Evolutionary conservation across 1,284 basidiomycete species (phyloP), one percentile per base, ranked within the genome.

Genomic region (Leccinum griseonigrum): DNA sequence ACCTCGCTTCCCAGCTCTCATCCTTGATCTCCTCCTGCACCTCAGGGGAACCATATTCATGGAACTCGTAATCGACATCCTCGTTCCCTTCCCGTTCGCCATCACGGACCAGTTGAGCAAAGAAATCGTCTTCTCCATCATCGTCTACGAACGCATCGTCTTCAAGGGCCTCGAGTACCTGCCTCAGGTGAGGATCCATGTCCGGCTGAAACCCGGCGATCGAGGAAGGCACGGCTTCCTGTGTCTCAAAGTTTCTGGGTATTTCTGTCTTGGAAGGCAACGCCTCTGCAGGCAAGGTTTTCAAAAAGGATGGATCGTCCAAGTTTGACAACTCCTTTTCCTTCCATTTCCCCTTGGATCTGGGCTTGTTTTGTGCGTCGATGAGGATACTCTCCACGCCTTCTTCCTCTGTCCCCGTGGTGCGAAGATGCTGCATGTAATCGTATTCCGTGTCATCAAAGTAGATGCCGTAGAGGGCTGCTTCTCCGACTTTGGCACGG

Each of bases 361-460:
- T 77, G 60, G 71, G 65, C 64, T 77, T 76, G 67, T n/a, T 69
- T 60, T 89, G 88, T 16, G 88, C 92, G 66, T 92, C 88, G 53
- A 96, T 81, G 64, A 94, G 81, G 40, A 91, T 75, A 65, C 85
- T 90, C 43, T 92, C 91, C 10, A 92, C 85, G 4, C 89, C 91
- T 48, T 91, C 91, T 70, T 90, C 87, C 64, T 87, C 81, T 4
- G 83, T 66, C 4, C 93, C 94, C 50, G 94, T 85, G 1, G 85
- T 72, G 26, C 92, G 88, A 40, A 99, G 83, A 78, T 99, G 97
- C 77, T 97, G 91, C 94, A 98, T 97, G 80, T 99, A 99, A 76
- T 99, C 94, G 79, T 99, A 99, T 60, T 94, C 85, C n/a, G 94
- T 93, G 72, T 99, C 97, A 77, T 99, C 96, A 79, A 87, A 99